Base-by-base conservation (phyloP, 345 rosid species). In the Erucastrum elatum region DNA sequence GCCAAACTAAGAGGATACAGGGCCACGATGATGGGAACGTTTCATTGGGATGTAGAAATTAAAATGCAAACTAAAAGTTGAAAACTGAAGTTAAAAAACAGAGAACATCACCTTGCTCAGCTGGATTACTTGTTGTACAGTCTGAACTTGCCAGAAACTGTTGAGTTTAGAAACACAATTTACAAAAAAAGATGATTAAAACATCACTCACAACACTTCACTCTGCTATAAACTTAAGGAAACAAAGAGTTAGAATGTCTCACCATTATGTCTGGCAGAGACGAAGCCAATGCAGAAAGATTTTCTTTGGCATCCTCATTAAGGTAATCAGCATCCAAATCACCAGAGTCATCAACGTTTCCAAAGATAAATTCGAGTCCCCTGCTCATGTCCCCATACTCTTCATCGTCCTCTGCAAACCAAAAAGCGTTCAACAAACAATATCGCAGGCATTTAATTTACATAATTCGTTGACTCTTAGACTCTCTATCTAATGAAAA, bases 291-390 rank as follows among this genome's bases (percentile, higher is more conserved):
- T 4, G 99, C 98, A 55, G 89, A 89, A 68, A 95, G 94, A 86
- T 92, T 96, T 88, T 91, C 97, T 83, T 90, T 95, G 65, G 97
- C 98, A 75, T 95, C 99, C 96, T 92, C 94, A 80, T 95, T 98
- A 67, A 95, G 98, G 83, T 95, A 95, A 86, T 95, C 99, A 66
- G 85, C 96, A 74, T 95, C 99, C 56, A 95, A 94, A 81, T 89
- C 98, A 6, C 98, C 98, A 3, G 94, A 84, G 80, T 92, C 86
- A 78, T 94, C 98, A 73, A 94, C 97, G 77, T 94, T 94, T 63
- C 97, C 98, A 55, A 94, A 94, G 89, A 94, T 88, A 82, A 94
- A 94, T 9, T 95, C 97, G 84, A 92, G 81, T 66, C 90, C 90
- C 76, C 90, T 88, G 41, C 85, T 85, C 65, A 83, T 80, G 74